These are phyloP conservation scores for Myxozyma mucilagina DNA, from an alignment of 805 yeast genomes.

Conservation along the genomic window DNA sequence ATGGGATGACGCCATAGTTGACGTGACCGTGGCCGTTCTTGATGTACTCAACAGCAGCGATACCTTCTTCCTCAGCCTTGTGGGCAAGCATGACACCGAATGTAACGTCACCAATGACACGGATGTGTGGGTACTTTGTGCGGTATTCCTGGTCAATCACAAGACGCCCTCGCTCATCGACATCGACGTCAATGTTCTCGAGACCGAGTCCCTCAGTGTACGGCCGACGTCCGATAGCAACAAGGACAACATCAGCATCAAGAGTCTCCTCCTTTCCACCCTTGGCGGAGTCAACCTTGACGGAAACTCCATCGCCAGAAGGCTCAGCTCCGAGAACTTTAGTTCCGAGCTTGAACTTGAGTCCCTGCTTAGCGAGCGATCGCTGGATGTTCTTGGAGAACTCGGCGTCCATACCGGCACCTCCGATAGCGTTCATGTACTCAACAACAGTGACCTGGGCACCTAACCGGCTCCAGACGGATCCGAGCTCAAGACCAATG, in stretches of 20 bases:
- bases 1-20: slow-evolving; percentile 95
- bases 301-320: slow-evolving; percentile 83
- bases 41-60: slow-evolving; percentile 95
- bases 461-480: slow-evolving; percentile 94
- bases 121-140: slow-evolving; percentile 88
- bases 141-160: slow-evolving; percentile 92
- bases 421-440: slow-evolving; percentile 89
- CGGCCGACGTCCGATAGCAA: slow-evolving; percentile 99
- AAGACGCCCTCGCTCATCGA: slow-evolving; percentile 88
- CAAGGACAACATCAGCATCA: slow-evolving; percentile 90
- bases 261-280: slow-evolving; percentile 73
- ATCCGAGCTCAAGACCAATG: slow-evolving; percentile 99
- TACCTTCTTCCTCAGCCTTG: slow-evolving; percentile 99
- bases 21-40: slow-evolving; percentile 96
- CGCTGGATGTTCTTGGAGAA: slow-evolving; percentile 88
- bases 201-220: slow-evolving; percentile 85
- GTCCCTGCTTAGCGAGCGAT: slow-evolving; percentile 89
- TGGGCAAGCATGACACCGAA: slow-evolving; percentile 99
- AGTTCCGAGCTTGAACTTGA: slow-evolving; percentile 88
- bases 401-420: slow-evolving; percentile 98
- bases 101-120: slow-evolving; percentile 97
- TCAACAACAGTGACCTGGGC: slow-evolving; percentile 93
- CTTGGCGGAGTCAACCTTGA: slow-evolving; percentile 88
- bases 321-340: slow-evolving; percentile 86
- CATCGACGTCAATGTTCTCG: slow-evolving; percentile 85